Evolutionary conservation across 805 yeast species (phyloP).

Genomic region (Nakazawaea holstii): DNA sequence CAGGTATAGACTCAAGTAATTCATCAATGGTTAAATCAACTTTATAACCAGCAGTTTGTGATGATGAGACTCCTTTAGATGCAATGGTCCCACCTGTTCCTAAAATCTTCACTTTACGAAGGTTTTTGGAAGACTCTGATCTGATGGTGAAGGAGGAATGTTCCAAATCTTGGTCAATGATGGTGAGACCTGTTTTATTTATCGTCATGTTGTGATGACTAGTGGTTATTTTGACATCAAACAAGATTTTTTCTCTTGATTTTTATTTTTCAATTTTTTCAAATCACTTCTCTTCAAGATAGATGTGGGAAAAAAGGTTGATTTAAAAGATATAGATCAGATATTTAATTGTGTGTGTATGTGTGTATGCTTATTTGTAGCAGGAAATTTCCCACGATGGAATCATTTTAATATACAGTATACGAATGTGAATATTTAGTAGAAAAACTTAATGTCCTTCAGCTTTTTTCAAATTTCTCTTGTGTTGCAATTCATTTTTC

Average conservation of each 20-base stretch:
- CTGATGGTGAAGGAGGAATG: slow-evolving; percentile 8
- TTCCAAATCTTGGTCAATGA: slow-evolving; percentile 5
- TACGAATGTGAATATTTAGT: not conserved
- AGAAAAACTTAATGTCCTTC: not conserved
- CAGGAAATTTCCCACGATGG: not conserved
- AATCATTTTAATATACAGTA: not conserved
- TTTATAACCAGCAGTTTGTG: slow-evolving; percentile 49
- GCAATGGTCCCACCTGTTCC: slow-evolving; percentile 62
- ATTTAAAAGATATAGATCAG: too few relatives aligned
- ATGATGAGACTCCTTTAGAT: slow-evolving; percentile 40
- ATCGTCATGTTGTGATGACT: not conserved
- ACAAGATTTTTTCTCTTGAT: too few relatives aligned
- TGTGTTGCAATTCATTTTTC: slow-evolving; percentile 81
- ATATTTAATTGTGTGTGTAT: too few relatives aligned
- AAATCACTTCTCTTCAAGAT: too few relatives aligned
- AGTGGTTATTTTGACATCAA: not conserved
- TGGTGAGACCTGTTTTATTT: not conserved
- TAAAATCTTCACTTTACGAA: slow-evolving; percentile 37
- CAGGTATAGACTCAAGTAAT: slow-evolving; percentile 49
- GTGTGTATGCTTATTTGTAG: too few relatives aligned
- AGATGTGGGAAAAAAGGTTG: too few relatives aligned
- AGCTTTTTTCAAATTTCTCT: slow-evolving; percentile 58
- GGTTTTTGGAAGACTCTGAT: slow-evolving; percentile 5
- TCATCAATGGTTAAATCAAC: slow-evolving; percentile 49
- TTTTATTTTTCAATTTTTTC: too few relatives aligned